phyloP scores from a whole-genome alignment of 768 basidiomycete species.

The Mycena vitilis region DNA sequence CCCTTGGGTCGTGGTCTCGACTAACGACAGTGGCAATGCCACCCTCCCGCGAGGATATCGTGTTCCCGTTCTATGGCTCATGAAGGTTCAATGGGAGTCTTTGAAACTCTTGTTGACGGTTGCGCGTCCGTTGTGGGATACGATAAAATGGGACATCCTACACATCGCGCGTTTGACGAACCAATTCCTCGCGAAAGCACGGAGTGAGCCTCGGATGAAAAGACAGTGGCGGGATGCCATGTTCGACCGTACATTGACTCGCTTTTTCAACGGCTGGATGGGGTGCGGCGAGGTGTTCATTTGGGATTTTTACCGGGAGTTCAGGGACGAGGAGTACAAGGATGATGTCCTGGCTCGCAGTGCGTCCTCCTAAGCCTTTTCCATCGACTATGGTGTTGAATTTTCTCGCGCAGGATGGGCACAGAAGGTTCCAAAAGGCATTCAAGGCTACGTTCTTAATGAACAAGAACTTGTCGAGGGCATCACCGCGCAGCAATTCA shows the following conservation, averaged over 20 bases:
- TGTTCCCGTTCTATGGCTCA: conserved; percentile 31
- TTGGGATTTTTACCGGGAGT: conserved; percentile 33
- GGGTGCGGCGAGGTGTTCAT: conserved; percentile 32
- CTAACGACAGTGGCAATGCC: conserved; percentile 13
- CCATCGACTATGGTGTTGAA: neutral
- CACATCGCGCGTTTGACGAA: conserved; percentile 31
- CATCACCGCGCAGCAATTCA: conserved; percentile 17
- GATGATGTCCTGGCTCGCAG: conserved; percentile 33
- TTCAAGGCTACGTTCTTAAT: conserved; percentile 31
- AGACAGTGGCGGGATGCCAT: conserved; percentile 31
- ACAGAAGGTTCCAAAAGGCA: conserved; percentile 36
- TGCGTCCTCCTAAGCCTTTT: conserved; percentile 18
- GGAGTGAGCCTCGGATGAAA: conserved; percentile 30
- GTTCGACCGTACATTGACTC: conserved; percentile 32
- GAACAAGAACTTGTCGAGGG: conserved; percentile 34
- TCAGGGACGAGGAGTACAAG: conserved; percentile 35
- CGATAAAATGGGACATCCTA: conserved; percentile 32
- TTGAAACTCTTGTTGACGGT: conserved; percentile 26
- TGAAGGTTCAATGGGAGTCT: conserved; percentile 34
- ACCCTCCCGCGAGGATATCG: conserved; percentile 36
- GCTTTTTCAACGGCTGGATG: conserved; percentile 38
- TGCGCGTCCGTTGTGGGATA: conserved; percentile 32
- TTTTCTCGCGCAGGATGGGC: conserved; percentile 27
- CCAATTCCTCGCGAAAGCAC: conserved; percentile 28
- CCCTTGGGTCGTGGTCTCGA: conserved; percentile 30